Evolutionary conservation across 2,329 filamentous ascomycete species (phyloP).

Genomic region (Lithohypha guttulata): DNA sequence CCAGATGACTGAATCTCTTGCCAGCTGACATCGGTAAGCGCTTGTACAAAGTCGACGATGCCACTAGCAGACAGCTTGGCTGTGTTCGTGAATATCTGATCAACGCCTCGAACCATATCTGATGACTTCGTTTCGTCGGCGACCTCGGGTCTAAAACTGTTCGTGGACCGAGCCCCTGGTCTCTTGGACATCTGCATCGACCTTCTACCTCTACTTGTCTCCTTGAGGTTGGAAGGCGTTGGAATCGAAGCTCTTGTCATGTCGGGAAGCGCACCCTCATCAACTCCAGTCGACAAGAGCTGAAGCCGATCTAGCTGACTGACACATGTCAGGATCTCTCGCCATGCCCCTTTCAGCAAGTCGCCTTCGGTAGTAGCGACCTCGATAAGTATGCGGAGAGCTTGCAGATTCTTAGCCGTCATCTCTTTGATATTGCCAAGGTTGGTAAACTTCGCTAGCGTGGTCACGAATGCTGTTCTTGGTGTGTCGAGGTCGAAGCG

Average conservation of each 20-base stretch:
- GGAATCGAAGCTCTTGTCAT: conserved; percentile 73
- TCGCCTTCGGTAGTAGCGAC: conserved; percentile 91
- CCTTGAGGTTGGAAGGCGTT: conserved; percentile 43
- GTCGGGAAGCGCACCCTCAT: conserved; percentile 84
- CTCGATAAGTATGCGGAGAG: conserved; percentile 80
- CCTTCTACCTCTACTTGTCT: conserved; percentile 49
- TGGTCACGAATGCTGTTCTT: conserved; percentile 86
- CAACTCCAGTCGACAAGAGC: conserved; percentile 85
- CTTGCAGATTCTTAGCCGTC: conserved; percentile 91
- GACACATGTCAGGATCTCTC: conserved; percentile 87
- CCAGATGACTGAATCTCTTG: conserved; percentile 97
- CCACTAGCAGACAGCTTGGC: conserved; percentile 86
- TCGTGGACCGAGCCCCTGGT: conserved; percentile 36
- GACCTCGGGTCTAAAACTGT: conserved; percentile 61
- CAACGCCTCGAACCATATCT: conserved; percentile 83
- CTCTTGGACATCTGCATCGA: conserved; percentile 50
- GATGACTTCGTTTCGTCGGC: conserved; percentile 86
- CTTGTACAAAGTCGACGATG: conserved; percentile 88
- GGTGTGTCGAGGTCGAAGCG: conserved; percentile 89
- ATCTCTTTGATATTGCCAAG: conserved; percentile 93
- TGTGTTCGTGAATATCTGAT: conserved; percentile 93
- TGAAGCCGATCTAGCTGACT: conserved; percentile 93
- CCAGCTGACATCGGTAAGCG: conserved; percentile 93
- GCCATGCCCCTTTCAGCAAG: conserved; percentile 79
- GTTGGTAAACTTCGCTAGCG: conserved; percentile 86